phyloP scores from a whole-genome alignment of 176 grass and related monocot species.

The Carex scoparia region DNA sequence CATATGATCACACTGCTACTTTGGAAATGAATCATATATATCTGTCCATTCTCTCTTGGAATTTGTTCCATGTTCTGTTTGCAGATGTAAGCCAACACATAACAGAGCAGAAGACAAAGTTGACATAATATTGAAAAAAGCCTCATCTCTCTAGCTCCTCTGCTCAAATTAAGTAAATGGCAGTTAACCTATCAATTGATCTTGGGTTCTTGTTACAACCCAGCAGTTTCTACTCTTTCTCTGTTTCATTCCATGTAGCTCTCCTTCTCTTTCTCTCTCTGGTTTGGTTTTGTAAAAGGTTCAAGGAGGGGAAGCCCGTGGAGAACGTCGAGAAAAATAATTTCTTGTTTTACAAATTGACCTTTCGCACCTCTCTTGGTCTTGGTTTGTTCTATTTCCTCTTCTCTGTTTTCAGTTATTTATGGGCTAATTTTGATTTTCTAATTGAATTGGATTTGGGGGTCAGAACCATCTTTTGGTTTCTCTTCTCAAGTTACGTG shows the following conservation, averaged over 20 bases:
- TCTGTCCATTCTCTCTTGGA: not conserved
- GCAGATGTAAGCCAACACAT: not conserved
- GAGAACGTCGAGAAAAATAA: not conserved
- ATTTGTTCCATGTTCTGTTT: not conserved
- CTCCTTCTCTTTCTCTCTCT: conserved; percentile 16
- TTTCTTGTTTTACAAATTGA: conserved; percentile 27
- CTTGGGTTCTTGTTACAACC: not conserved
- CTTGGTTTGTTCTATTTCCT: conserved; percentile 23
- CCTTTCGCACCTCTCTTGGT: conserved; percentile 23
- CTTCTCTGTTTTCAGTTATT: conserved; percentile 26
- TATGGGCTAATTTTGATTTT: conserved; percentile 32
- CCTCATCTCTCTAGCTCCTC: not conserved
- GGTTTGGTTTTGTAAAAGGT: not conserved
- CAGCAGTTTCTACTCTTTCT: conserved; percentile 28
- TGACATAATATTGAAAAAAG: not conserved
- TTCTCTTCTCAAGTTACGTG: conserved; percentile 51
- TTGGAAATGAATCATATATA: not conserved
- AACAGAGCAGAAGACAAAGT: not conserved
- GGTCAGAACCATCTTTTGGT: conserved; percentile 40
- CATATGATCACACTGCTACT: too few species aligned
- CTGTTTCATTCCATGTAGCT: conserved; percentile 21
- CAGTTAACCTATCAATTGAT: not conserved
- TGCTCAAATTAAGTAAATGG: not conserved
- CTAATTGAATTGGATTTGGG: conserved; percentile 26
- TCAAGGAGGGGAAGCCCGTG: not conserved